Conservation (phyloP, 2,329 filamentous ascomycete genomes). For the Hirsutella rhossiliensis region DNA sequence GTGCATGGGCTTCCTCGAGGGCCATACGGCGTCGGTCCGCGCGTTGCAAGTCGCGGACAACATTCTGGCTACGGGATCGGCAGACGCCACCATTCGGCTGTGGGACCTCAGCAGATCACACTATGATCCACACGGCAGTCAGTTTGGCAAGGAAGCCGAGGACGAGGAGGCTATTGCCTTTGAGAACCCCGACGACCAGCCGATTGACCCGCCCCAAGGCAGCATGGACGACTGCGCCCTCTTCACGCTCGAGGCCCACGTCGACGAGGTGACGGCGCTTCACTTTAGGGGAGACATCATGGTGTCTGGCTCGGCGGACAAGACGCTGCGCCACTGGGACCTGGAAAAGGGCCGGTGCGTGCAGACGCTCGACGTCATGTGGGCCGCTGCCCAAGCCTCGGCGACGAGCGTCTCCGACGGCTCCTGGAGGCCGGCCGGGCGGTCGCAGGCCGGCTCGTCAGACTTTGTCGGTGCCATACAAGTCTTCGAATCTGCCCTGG, state of each 20-base stretch:
- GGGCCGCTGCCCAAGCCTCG: constrained; percentile 87
- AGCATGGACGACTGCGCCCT: constrained; percentile 83
- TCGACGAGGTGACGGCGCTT: constrained; percentile 88
- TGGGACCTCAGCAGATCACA: constrained; percentile 90
- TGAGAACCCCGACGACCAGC: constrained; percentile 55
- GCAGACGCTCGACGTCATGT: constrained; percentile 93
- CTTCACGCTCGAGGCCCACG: constrained; percentile 80
- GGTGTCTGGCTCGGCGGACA: constrained; percentile 92
- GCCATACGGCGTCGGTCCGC: constrained; percentile 87
- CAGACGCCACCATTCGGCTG: constrained; percentile 85
- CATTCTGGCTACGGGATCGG: constrained; percentile 84
- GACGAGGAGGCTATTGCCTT: constrained; percentile 61
- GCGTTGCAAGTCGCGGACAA: constrained; percentile 92
- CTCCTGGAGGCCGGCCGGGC: constrained; percentile 62
- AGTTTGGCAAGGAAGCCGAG: constrained; percentile 45
- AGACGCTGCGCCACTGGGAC: constrained; percentile 96
- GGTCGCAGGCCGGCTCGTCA: constrained; percentile 50
- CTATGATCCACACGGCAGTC: constrained; percentile 59
- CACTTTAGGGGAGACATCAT: constrained; percentile 83
- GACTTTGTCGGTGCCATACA: constrained; percentile 93
- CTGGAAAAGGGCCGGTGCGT: constrained; percentile 94
- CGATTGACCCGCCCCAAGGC: constrained; percentile 58
- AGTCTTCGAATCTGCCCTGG: constrained; percentile 89
- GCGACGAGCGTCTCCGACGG: constrained; percentile 49
- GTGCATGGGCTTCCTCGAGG: constrained; percentile 84